Base-by-base conservation (phyloP, 2,329 filamentous ascomycete genomes). In the Trichoderma aggressivum region DNA sequence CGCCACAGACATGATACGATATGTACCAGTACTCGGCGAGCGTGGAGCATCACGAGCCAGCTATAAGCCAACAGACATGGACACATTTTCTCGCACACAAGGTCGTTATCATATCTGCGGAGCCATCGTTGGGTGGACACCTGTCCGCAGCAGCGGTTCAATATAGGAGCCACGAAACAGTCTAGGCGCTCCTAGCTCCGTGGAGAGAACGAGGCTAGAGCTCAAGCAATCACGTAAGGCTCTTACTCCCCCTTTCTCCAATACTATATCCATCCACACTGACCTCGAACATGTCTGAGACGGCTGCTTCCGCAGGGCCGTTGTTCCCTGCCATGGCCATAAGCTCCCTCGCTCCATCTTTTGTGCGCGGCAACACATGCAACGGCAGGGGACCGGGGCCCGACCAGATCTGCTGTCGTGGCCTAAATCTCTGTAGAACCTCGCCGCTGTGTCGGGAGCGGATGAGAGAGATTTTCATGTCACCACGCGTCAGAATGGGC, bases 401-500 rank as follows among this genome's bases (percentile, higher is more conserved):
- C 62, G 62, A 68, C 71, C 53, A 68, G 71, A 72, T 72, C 71
- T 71, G 71, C 63, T 68, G 68, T 58, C 55, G 56, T 72, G 55
- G 56, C 47, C 28, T 39, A 47, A 73, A 71, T 73, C 68, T 67
- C 63, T 60, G 71, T 71, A 71, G 34, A 26, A 70, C 71, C 59
- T 43, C 55, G 70, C 72, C 72, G 64, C 32, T 71, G 62, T 68
- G 66, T 73, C 70, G 73, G 72, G 70, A 65, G 64, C 59, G 60
- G 28, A 47, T 43, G 65, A 73, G 53, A 63, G 59, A 56, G 28
- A 26, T 5, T 3, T 50, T 69, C 53, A 71, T 43, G 59, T 30
- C 63, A 43, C 65, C 64, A 63, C 63, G 58, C 53, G 21, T 47
- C 26, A 47, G 70, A 50, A 36, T 61, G 16, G 18, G 26, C 12